Conservation (phyloP, 192 early-diverging fungal genomes). For the Geranomyces variabilis region DNA sequence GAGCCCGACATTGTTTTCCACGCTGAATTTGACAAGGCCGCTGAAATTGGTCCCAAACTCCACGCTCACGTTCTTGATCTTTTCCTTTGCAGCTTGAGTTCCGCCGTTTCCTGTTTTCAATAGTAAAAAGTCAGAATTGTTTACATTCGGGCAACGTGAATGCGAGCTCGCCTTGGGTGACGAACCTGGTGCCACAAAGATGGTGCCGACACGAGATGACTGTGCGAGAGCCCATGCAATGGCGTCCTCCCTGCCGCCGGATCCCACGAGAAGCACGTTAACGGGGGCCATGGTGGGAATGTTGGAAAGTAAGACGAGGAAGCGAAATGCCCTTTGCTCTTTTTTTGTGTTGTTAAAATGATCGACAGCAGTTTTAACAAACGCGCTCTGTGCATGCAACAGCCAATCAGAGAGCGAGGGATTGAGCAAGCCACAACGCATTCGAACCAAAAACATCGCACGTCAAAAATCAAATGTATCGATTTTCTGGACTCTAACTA, state of each 20-base stretch:
- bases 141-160: not conserved
- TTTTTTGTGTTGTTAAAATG: too few species aligned
- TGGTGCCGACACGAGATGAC: conserved; percentile 71
- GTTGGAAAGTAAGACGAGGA: too few species aligned
- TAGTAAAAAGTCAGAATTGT: not conserved
- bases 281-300: not conserved
- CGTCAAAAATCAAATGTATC: too few species aligned
- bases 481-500: too few species aligned
- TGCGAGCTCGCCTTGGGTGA: not conserved
- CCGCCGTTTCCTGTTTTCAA: conserved; percentile 96
- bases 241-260: conserved; percentile 96
- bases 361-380: too few species aligned
- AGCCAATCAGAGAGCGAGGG: too few species aligned
- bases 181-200: conserved; percentile 92
- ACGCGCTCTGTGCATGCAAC: too few species aligned
- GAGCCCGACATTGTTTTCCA: conserved; percentile 77
- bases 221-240: conserved; percentile 89
- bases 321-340: too few species aligned
- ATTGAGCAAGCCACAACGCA: too few species aligned
- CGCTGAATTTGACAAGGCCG: conserved; percentile 76
- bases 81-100: conserved; percentile 68
- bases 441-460: too few species aligned
- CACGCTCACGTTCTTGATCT: conserved; percentile 83
- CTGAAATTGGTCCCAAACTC: conserved; percentile 66
- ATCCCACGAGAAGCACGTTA: conserved; percentile 82